Evolutionary conservation across 2,329 filamentous ascomycete species (phyloP).

Genomic region (Seiridium unicorne): DNA sequence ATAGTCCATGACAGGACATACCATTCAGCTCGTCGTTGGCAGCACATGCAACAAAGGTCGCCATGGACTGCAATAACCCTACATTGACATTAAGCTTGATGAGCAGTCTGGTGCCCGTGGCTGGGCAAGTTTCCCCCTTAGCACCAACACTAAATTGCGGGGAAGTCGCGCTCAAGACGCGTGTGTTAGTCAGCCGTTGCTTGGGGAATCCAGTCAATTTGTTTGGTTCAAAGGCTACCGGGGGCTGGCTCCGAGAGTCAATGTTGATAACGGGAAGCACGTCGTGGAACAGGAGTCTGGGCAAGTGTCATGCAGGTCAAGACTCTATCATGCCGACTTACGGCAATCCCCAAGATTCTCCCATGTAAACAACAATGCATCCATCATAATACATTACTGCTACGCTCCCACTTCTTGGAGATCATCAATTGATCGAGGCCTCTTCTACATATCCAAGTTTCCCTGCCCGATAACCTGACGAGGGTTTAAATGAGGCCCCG

Average conservation of each 20-base stretch:
- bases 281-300: no score
- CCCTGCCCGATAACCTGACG: slow-evolving; percentile 7
- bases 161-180: slow-evolving; percentile 3
- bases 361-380: not conserved
- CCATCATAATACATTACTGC: not conserved
- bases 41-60: no score
- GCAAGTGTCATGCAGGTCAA: no score
- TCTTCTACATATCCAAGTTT: not conserved
- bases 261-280: not conserved
- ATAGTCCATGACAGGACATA: no score
- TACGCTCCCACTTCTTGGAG: not conserved
- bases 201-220: not conserved
- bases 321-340: no score
- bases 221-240: not conserved
- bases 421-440: not conserved
- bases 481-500: not conserved
- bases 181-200: slow-evolving; percentile 12
- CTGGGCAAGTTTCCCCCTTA: not conserved
- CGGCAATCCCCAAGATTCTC: not conserved
- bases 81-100: no score
- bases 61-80: no score
- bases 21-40: no score
- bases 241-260: not conserved
- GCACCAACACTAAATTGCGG: not conserved
- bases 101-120: no score